Evolutionary conservation across 371 early-diverging fungal genomes (phyloP).

Genomic region (Zychaea mexicana): DNA sequence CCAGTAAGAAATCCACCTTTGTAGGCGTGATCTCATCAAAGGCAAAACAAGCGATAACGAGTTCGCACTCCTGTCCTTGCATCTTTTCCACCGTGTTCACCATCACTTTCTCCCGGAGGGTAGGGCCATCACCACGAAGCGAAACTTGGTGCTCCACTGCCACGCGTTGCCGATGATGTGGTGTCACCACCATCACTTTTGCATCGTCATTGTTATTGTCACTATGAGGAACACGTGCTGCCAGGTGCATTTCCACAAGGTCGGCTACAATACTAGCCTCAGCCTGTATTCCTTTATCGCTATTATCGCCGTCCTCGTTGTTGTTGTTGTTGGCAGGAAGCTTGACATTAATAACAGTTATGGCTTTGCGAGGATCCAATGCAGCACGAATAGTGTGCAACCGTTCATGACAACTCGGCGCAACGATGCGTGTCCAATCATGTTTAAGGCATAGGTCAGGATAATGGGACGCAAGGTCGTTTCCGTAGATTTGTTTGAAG

Average conservation of each 20-base stretch:
- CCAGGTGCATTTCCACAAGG: constrained; percentile 39
- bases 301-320: not conserved
- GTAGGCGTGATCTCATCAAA: constrained; percentile 26
- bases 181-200: constrained; percentile 51
- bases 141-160: constrained; percentile 26
- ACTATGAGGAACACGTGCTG: not conserved
- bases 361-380: constrained; percentile 43
- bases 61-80: constrained; percentile 63
- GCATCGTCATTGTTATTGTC: constrained; percentile 14
- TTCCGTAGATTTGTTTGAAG: constrained; percentile 57
- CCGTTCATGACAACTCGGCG: constrained; percentile 4
- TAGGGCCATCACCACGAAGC: constrained; percentile 8
- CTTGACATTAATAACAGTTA: constrained; percentile 41
- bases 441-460: constrained; percentile 25
- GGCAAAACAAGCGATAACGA: constrained; percentile 59
- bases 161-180: constrained; percentile 55
- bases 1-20: constrained; percentile 42
- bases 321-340: not conserved
- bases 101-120: constrained; percentile 15
- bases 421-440: constrained; percentile 15
- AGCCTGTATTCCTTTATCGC: constrained; percentile 19
- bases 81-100: constrained; percentile 58
- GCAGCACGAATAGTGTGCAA: constrained; percentile 24
- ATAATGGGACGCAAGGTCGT: constrained; percentile 35
- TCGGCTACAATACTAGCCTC: constrained; percentile 48